Evolutionary conservation across 179 eudicot genomes (phyloP).

Genomic region (Patellifolia procumbens): DNA sequence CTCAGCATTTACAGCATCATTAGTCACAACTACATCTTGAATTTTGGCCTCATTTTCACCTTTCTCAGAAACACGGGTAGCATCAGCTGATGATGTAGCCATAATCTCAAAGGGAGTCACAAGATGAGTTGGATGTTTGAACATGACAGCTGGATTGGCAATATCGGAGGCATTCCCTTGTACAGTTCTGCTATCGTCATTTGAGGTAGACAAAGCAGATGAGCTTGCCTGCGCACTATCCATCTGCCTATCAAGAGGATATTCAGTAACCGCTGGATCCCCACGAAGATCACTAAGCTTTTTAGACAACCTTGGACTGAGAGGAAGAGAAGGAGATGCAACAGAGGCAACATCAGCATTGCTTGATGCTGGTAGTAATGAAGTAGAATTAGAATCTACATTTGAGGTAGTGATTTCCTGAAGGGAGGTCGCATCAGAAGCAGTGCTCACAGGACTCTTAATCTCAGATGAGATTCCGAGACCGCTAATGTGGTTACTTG

Average conservation of each 20-base stretch:
- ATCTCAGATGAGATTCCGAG: slow-evolving; percentile 44
- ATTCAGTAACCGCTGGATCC: slow-evolving; percentile 59
- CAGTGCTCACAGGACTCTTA: slow-evolving; percentile 46
- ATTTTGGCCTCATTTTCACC: slow-evolving; percentile 53
- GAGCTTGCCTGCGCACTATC: slow-evolving; percentile 48
- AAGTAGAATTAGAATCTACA: slow-evolving; percentile 44
- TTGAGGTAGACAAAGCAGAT: slow-evolving; percentile 53
- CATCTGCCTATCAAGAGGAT: slow-evolving; percentile 70
- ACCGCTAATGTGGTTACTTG: slow-evolving; percentile 32
- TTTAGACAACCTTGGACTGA: slow-evolving; percentile 70
- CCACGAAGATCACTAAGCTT: slow-evolving; percentile 49
- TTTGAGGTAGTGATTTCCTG: slow-evolving; percentile 43
- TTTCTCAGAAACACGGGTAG: slow-evolving; percentile 44
- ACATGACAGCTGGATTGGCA: slow-evolving; percentile 53
- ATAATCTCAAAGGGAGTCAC: slow-evolving; percentile 91
- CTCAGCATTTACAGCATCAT: slow-evolving; percentile 55
- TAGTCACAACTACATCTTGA: slow-evolving; percentile 61
- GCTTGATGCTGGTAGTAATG: slow-evolving; percentile 41
- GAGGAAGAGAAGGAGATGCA: slow-evolving; percentile 61
- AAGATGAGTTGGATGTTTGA: slow-evolving; percentile 92
- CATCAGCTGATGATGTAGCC: slow-evolving; percentile 76
- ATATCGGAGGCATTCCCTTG: slow-evolving; percentile 53
- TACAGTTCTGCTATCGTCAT: slow-evolving; percentile 45
- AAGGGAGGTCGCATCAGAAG: slow-evolving; percentile 42
- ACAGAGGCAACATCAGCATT: slow-evolving; percentile 48